Conservation (phyloP, 2,329 filamentous ascomycete species). For the Trichoderma oligosporum region DNA sequence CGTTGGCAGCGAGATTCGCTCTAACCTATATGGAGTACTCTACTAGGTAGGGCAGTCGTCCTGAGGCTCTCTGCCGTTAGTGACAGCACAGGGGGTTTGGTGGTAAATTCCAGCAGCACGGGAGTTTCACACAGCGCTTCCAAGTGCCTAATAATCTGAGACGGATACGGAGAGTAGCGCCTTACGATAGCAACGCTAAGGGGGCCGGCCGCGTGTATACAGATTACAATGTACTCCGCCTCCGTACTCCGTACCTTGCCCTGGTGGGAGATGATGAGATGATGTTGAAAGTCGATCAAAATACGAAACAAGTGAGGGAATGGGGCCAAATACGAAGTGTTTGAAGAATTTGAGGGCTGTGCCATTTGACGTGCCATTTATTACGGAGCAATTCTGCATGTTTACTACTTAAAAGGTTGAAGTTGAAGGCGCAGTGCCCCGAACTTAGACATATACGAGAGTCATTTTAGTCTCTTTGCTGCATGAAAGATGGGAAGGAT, state of each 20-base stretch:
- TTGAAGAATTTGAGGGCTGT: not conserved
- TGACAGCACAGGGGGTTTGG: slow-evolving; percentile 4
- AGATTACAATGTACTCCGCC: not conserved
- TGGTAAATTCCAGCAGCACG: not conserved
- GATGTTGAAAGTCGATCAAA: not conserved
- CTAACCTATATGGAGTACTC: too few species aligned
- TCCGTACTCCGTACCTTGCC: not conserved
- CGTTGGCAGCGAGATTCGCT: slow-evolving; percentile 4
- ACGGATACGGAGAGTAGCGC: slow-evolving; percentile 4
- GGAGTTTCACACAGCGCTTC: not conserved
- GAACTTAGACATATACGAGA: not conserved
- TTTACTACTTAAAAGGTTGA: not conserved
- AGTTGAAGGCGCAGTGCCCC: not conserved
- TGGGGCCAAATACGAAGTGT: not conserved
- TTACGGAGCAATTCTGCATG: too few species aligned
- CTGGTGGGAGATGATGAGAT: not conserved
- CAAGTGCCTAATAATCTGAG: not conserved
- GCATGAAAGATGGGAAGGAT: not conserved
- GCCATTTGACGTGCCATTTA: not conserved
- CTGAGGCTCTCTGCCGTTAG: slow-evolving; percentile 11
- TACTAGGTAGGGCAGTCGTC: too few species aligned
- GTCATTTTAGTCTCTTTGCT: too few species aligned
- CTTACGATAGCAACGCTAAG: not conserved
- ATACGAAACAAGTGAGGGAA: not conserved
- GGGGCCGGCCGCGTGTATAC: slow-evolving; percentile 4